Percentiles rank a stretch among this genome's conserved stretches.
These are phyloP conservation scores for Penicillium cataractarum DNA, from an alignment of 495 filamentous ascomycete genomes.

Conservation along the genomic window DNA sequence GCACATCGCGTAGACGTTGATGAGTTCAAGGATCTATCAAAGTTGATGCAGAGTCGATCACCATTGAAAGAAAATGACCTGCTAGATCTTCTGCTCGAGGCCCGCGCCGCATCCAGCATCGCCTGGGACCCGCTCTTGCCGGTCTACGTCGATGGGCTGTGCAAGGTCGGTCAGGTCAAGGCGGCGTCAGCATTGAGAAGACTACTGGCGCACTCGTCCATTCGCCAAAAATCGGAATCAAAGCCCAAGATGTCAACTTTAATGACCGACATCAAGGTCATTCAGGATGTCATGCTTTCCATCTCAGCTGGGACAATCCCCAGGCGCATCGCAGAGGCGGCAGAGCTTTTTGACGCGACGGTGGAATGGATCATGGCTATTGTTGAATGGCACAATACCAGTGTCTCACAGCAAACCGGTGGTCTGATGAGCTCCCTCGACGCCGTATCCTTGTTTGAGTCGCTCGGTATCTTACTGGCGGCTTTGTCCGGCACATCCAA, in stretches of 20 bases:
- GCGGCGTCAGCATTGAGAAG: slow-evolving; percentile 59
- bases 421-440: slow-evolving; percentile 45
- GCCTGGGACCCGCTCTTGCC: slow-evolving; percentile 66
- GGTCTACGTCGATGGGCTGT: slow-evolving; percentile 65
- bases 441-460: slow-evolving; percentile 49
- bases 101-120: slow-evolving; percentile 48
- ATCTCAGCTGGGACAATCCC: slow-evolving; percentile 41
- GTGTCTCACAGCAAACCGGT: slow-evolving; percentile 32
- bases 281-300: slow-evolving; percentile 49
- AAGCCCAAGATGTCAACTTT: slow-evolving; percentile 35
- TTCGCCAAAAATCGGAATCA: slow-evolving; percentile 31
- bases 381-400: slow-evolving; percentile 41
- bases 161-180: slow-evolving; percentile 56
- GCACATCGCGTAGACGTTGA: slow-evolving; percentile 47
- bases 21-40: slow-evolving; percentile 45
- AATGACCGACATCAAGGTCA: slow-evolving; percentile 51
- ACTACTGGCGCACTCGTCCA: slow-evolving; percentile 61
- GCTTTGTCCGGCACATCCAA: slow-evolving; percentile 45
- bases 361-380: slow-evolving; percentile 47
- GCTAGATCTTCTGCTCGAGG: slow-evolving; percentile 62
- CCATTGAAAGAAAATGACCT: slow-evolving; percentile 47
- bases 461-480: slow-evolving; percentile 47
- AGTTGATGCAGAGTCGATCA: slow-evolving; percentile 35
- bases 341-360: slow-evolving; percentile 37
- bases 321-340: slow-evolving; percentile 35